These are phyloP conservation scores for Pestalotiopsis sp. DNA, from an alignment of 2,329 filamentous ascomycete species.

Conservation along the genomic window DNA sequence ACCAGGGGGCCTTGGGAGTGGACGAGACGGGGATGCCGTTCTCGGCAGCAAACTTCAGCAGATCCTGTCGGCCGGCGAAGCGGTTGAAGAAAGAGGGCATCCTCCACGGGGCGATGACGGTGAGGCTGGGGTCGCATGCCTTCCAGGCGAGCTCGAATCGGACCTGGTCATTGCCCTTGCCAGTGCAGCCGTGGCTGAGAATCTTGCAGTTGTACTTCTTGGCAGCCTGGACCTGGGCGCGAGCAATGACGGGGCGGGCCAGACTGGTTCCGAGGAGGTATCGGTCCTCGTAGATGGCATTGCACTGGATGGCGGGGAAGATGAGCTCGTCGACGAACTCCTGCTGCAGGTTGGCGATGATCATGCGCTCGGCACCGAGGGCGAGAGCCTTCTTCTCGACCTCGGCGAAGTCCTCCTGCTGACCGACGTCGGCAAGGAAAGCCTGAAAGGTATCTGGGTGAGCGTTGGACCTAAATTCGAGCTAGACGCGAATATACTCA, in stretches of 20 bases:
- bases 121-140: slow-evolving; percentile 22
- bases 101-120: slow-evolving; percentile 75
- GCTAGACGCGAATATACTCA: slow-evolving; percentile 4
- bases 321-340: slow-evolving; percentile 67
- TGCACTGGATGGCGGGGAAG: slow-evolving; percentile 78
- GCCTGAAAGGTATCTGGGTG: slow-evolving; percentile 32
- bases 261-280: slow-evolving; percentile 59
- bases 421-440: slow-evolving; percentile 72
- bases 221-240: slow-evolving; percentile 32
- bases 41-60: slow-evolving; percentile 71
- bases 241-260: slow-evolving; percentile 70
- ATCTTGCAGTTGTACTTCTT: slow-evolving; percentile 37
- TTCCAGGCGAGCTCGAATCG: slow-evolving; percentile 58
- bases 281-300: slow-evolving; percentile 60
- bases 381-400: slow-evolving; percentile 69
- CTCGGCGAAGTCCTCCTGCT: slow-evolving; percentile 75
- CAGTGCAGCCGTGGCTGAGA: slow-evolving; percentile 55
- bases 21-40: slow-evolving; percentile 72
- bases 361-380: slow-evolving; percentile 69
- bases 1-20: slow-evolving; percentile 64
- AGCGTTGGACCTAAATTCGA: neutral
- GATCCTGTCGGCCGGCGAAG: slow-evolving; percentile 64
- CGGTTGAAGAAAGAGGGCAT: slow-evolving; percentile 21
- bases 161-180: slow-evolving; percentile 52
- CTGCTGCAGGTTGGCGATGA: slow-evolving; percentile 66